Evolutionary conservation across 2,329 filamentous ascomycete species (phyloP), one percentile per base, ranked within the genome.

Genomic region (Arthroderma sp.): DNA sequence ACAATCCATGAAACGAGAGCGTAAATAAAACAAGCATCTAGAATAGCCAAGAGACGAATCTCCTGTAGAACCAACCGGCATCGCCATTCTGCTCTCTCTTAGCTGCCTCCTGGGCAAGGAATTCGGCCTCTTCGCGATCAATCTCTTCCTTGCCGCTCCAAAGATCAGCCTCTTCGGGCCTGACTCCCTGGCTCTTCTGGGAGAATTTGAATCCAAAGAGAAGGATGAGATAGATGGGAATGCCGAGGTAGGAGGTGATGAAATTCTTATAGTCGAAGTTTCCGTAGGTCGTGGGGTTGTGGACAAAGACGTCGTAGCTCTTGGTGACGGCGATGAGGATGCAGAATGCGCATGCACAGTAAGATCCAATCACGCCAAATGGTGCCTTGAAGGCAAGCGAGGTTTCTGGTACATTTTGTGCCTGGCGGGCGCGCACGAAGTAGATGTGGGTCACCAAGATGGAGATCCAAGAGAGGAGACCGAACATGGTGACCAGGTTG

Each of bases 281-380:
- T 39, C 82, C 81, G 2, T 86, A 89, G 9, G 43, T 60, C 63
- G 74, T 66, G 64, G 68, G 56, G 43, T 65, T 70, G 59, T 69
- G 71, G 1, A 86, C 84, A 37, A 89, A 74, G 2, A 90, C 73
- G 57, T 81, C 77, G 71, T 83, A 93, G 77, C 89, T 91, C 79
- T 93, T 94, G 66, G 88, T 91, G 55, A 94, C 67, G 1, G 85
- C 81, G 59, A 88, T 83, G 39, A 85, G 68, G 31, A 82, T 72
- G 65, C 79, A 82, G 61, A 77, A 77, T 73, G 83, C 79, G 5
- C 90, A 73, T 0, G 81, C 80, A 8, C 73, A 70, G 62, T 77
- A 84, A 0, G 86, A 86, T 13, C 77, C 80, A 61, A 81, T 82
- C 9, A 74, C 74, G 60, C 77, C 75, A 56, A 71, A 73, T 11